Evolutionary conservation across 1,284 basidiomycete species (phyloP), one percentile per base, ranked within the genome.

Genomic region (Cystobasidium pallidum): DNA sequence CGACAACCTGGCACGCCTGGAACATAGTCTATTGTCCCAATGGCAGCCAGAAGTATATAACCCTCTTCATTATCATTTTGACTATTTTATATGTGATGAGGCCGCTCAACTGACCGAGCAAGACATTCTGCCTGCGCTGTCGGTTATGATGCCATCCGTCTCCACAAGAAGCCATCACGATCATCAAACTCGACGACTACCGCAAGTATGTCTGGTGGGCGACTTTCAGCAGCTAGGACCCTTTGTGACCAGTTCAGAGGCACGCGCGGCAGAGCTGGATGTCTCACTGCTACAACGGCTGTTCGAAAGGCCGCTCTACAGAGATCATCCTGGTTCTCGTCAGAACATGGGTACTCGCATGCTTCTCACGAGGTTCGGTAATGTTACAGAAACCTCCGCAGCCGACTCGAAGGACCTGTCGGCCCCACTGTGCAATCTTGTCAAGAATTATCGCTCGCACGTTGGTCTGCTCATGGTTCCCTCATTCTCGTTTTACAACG

Each of bases 71-170:
- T 17, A 80, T 76, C 82, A 82, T 62, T 83, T 81, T 76, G 80
- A 79, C 3, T 80, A 80, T 76, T 77, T 82, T 8, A 67, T 83
- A 3, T 74, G 83, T 21, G 82, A 83, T 72, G 82, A 83, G 75
- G 82, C 81, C 0, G 82, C 75, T 10, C 82, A 83, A 77, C 80
- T 79, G 1, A 79, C 78, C 10, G 82, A 83, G 70, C 78, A 81
- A 3, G 82, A 83, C 49, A 68, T 78, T 0, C 68, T 77, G 1
- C 75, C 80, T 13, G 80, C 82, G 0, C 73, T 83, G n/a, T 75
- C 80, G 17, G 79, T 80, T 8, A 77, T 83, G 1, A 65, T 78
- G 1, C 79, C 78, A 0, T 30, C 54, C 6, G 30, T 30, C 66
- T 73, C 49, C 70, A 71, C 47, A 41, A 64, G 36, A 52, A 13